Base-by-base conservation (phyloP, 1,139 yeast genomes). In the Yamadazyma sp. region DNA sequence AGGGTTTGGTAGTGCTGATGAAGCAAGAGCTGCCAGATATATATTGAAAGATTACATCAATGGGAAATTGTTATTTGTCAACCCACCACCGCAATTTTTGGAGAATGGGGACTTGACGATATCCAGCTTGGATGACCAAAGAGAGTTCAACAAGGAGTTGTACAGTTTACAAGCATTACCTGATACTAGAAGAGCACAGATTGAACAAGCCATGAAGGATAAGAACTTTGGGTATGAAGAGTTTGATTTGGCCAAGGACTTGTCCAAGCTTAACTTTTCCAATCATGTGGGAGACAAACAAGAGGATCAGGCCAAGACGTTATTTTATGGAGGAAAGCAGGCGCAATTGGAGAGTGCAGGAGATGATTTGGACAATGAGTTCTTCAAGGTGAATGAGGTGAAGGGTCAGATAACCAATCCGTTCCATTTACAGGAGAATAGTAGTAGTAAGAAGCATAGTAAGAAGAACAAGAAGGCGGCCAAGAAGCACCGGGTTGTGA, bases 1-100 rank as follows among this genome's bases (percentile, higher is more conserved):
- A 61, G 96, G 96, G 53, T 88, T 86, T 58, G 97, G 97, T 55
- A 81, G 90, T 49, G 97, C 98, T 4, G 99, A 94, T 70, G 95
- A 90, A 61, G 82, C 96, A 33, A 77, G 98, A 61, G 97, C 98
- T 13, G 83, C 97, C 22, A 77, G 99, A 60, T 86, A 87, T 50
- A 80, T 94, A 42, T 73, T 94, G 55, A 94, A 94, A 65, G 99
- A 94, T 63, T 92, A 89, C 53, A 97, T 94, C 29, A 87, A 79
- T 57, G 98, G 97, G 48, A 90, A 88, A 60, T 70, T 94, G 42
- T 70, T 88, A 37, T 90, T 78, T 55, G 84, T 88, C 29, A 83
- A 82, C 46, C 97, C 97, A 9, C 98, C 98, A 30, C 97, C 96
- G 37, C 47, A 46, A 34, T 41, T 52, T 33, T 70, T 65, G 14